phyloP scores from a whole-genome alignment of 1,284 basidiomycete genomes.

The Gymnopus androsaceus region DNA sequence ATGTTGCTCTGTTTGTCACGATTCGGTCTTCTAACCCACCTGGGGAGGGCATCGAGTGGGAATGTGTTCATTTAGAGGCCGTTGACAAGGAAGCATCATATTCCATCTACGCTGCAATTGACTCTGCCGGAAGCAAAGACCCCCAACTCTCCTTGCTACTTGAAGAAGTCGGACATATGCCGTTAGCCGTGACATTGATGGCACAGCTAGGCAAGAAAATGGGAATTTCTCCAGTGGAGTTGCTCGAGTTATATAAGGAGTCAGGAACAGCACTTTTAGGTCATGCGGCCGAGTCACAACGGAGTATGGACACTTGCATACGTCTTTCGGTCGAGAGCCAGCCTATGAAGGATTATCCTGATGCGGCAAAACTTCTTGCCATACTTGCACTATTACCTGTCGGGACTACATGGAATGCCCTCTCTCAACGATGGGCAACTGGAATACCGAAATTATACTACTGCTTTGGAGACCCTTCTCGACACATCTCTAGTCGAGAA shows the following conservation, averaged over 20 bases:
- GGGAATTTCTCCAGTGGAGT: not conserved
- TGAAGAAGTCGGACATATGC: constrained; percentile 26
- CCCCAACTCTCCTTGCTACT: constrained; percentile 25
- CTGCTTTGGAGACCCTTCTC: not conserved
- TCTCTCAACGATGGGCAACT: not conserved
- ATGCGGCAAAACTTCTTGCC: not conserved
- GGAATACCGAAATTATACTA: not conserved
- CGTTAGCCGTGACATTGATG: constrained; percentile 32
- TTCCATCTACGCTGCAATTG: constrained; percentile 22
- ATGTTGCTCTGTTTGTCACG: constrained; percentile 26
- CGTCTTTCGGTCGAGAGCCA: not conserved
- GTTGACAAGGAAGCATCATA: constrained; percentile 18
- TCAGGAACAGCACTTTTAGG: not conserved
- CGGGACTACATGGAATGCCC: not conserved
- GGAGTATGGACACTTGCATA: not conserved
- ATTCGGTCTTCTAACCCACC: constrained; percentile 24
- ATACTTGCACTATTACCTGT: not conserved
- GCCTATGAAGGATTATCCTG: not conserved
- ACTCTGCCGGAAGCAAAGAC: constrained; percentile 15
- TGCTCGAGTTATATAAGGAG: not conserved
- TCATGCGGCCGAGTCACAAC: not conserved
- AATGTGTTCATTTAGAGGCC: not conserved
- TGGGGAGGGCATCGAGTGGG: constrained; percentile 20
- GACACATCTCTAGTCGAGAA: not conserved
- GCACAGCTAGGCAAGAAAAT: constrained; percentile 20